Conservation (phyloP, 108 stramenopile species). For the Conticribra guillardii region DNA sequence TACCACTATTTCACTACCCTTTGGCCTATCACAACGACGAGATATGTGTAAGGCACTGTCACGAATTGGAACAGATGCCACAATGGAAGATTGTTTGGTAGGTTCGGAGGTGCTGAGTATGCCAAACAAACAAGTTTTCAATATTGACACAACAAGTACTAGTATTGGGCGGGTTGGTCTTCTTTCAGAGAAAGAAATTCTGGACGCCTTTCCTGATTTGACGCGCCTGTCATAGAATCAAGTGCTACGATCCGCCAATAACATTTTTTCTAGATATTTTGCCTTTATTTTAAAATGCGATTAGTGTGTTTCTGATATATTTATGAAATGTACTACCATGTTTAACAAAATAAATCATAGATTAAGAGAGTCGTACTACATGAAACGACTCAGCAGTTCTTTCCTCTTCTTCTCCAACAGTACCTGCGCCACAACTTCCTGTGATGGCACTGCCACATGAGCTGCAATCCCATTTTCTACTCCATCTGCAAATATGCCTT, state of each 20-base stretch:
- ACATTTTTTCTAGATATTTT: not conserved
- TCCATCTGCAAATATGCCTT: conserved; percentile 15
- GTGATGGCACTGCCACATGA: conserved; percentile 61
- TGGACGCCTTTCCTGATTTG: conserved; percentile 31
- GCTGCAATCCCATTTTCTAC: conserved; percentile 35
- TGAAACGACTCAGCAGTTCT: conserved; percentile 63
- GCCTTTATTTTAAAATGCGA: too few relatives aligned
- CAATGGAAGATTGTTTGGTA: conserved; percentile 74
- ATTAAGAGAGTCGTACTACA: conserved; percentile 13
- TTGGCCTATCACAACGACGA: conserved; percentile 21
- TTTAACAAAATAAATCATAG: not conserved
- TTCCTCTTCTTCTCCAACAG: conserved; percentile 83
- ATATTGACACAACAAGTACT: not conserved
- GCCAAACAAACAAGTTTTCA: conserved; percentile 36
- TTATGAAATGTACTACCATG: too few relatives aligned
- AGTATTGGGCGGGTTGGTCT: not conserved
- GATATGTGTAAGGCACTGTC: conserved; percentile 68
- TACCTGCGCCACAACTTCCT: conserved; percentile 62
- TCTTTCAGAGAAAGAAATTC: conserved; percentile 29
- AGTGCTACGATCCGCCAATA: not conserved
- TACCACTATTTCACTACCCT: conserved; percentile 31
- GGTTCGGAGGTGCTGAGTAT: conserved; percentile 80
- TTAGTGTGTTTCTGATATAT: too few relatives aligned
- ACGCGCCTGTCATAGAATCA: conserved; percentile 20
- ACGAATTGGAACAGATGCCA: conserved; percentile 74